Conservation (phyloP, 306 rosid genomes). For the Glycine soja region DNA sequence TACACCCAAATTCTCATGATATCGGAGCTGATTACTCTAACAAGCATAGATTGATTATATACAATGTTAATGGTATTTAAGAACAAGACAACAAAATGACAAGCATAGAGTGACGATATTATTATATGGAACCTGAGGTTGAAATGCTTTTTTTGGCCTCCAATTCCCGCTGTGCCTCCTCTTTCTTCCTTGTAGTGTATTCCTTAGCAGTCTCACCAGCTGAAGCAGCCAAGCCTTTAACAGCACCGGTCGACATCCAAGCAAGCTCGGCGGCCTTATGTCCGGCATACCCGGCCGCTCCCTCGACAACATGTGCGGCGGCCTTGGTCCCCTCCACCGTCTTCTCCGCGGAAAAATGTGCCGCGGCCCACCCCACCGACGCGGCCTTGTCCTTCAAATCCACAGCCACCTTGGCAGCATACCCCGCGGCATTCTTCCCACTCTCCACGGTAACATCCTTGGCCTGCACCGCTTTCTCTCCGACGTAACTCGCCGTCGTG, state of each 20-base stretch:
- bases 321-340: constrained; percentile 70
- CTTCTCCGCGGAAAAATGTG: constrained; percentile 58
- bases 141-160: constrained; percentile 49
- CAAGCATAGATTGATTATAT: too few relatives aligned
- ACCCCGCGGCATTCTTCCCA: constrained; percentile 52
- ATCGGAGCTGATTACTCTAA: too few relatives aligned
- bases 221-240: constrained; percentile 56
- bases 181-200: constrained; percentile 79
- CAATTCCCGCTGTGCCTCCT: constrained; percentile 58
- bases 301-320: constrained; percentile 56
- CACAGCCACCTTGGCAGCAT: constrained; percentile 55
- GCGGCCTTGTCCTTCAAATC: constrained; percentile 67
- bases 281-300: constrained; percentile 64
- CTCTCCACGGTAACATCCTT: constrained; percentile 54
- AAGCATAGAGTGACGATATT: not conserved
- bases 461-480: constrained; percentile 55
- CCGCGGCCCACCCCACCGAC: constrained; percentile 74
- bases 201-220: constrained; percentile 75
- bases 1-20: too few relatives aligned
- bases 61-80: too few relatives aligned
- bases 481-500: constrained; percentile 51
- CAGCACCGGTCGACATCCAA: constrained; percentile 53
- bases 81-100: too few relatives aligned
- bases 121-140: constrained; percentile 42
- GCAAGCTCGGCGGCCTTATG: constrained; percentile 62